Base-by-base conservation (phyloP, 768 basidiomycete species). In the Obba rivulosa region DNA sequence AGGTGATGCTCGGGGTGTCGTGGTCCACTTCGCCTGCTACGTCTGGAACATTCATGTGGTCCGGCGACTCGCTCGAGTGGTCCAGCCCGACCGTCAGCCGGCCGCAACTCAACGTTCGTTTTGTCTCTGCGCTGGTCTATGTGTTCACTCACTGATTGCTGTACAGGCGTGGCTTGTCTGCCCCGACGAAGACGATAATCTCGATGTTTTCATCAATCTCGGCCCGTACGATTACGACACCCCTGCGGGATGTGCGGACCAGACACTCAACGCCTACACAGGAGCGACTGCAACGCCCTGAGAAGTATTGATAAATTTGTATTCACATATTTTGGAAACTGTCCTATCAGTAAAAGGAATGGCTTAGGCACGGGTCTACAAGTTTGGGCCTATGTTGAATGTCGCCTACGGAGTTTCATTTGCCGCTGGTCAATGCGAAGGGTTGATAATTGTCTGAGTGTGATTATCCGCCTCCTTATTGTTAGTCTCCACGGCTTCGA, bases 1-100 rank as follows among this genome's bases (percentile, higher is more conserved):
- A 72, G 10, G 66, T 59, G 52, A 79, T 77, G 58, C 72, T 81
- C 45, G 68, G 63, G 48, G 62, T 81, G 49, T 69, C 62, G 35
- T 80, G 79, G 77, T 67, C 70, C 17, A 66, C 63, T 22, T 71
- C 71, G 2, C 73, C 76, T 1, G 76, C 70, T 11, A 72, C 69
- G n/a, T 57, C 59, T 8, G 66, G 66, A 13, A 63, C 66, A 22
- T 82, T 81, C 58, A 64, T 67, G 25, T 82, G 73, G 63, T 75
- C 71, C 48, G 80, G 80, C 4, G 80, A 81, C 56, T 80, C 78
- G 10, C 65, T 82, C 34, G 73, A 78, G 54, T 82, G 80, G 80
- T 76, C 69, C 48, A 72, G 64, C 52, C 69, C 78, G 4, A 62
- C 69, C 35, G 72, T 81, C 47, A 59, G 63, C 37, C 62, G 80